Evolutionary conservation across 2,329 filamentous ascomycete genomes (phyloP).

Genomic region (Rosellinia necatrix): DNA sequence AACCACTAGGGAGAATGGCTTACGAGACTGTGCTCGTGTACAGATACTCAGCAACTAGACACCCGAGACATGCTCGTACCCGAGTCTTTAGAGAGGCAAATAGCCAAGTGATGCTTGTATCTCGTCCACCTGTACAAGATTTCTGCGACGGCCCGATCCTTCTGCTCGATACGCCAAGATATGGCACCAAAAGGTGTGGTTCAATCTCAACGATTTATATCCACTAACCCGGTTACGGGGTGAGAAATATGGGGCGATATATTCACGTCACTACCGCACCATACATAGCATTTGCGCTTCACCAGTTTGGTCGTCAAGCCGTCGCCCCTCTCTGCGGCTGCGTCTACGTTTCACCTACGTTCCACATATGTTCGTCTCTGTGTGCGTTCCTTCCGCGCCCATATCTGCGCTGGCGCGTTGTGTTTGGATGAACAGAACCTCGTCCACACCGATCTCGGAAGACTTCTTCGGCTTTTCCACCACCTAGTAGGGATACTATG

Average conservation of each 20-base stretch:
- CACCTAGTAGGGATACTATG: too few species aligned
- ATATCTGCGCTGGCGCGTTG: too few species aligned
- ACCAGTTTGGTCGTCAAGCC: too few species aligned
- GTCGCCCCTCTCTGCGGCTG: background rate
- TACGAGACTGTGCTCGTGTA: conserved; percentile 14
- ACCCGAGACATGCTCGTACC: conserved; percentile 22
- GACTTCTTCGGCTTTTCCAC: too few species aligned
- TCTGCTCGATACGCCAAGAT: conserved; percentile 9
- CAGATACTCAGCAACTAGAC: conserved; percentile 18
- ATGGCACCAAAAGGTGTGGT: background rate
- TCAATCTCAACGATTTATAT: conserved; percentile 4
- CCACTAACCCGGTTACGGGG: conserved; percentile 9
- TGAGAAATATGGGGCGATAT: background rate
- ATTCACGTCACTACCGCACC: background rate
- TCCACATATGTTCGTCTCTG: too few species aligned
- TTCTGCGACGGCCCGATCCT: conserved; percentile 15
- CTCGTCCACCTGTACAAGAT: conserved; percentile 1
- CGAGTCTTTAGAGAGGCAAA: conserved; percentile 11
- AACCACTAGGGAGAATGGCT: conserved; percentile 8
- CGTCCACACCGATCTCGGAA: too few species aligned
- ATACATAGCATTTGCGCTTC: conserved; percentile 5
- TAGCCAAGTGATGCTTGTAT: conserved; percentile 10
- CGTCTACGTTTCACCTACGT: conserved; percentile 7
- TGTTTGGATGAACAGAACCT: background rate
- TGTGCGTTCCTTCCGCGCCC: too few species aligned